Evolutionary conservation across 2,329 filamentous ascomycete species (phyloP).

Genomic region (Penicillium sp.): DNA sequence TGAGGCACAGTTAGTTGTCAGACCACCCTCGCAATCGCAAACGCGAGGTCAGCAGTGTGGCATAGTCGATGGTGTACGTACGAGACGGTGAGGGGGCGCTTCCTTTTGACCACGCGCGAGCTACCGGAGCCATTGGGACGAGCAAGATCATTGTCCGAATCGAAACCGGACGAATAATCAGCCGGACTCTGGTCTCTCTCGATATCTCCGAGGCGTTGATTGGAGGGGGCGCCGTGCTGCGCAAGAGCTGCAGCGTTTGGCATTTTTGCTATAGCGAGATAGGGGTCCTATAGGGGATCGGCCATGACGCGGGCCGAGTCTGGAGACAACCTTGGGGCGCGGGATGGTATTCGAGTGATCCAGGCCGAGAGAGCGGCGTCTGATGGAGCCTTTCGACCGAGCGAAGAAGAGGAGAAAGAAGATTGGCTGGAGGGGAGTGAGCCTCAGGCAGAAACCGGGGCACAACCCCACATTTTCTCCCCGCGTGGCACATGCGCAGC

Average conservation of each 20-base stretch:
- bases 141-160: constrained; percentile 32
- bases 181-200: constrained; percentile 32
- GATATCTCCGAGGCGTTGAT: constrained; percentile 19
- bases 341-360: background rate
- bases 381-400: constrained; percentile 12
- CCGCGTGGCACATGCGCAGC: constrained; percentile 1
- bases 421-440: background rate
- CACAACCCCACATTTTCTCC: constrained; percentile 22
- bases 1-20: constrained; percentile 18
- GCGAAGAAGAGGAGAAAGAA: constrained; percentile 10
- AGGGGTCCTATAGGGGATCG: constrained; percentile 18
- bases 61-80: constrained; percentile 22
- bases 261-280: constrained; percentile 34
- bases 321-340: background rate
- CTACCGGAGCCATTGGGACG: constrained; percentile 27
- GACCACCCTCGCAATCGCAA: background rate
- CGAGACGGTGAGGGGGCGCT: constrained; percentile 39
- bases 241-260: constrained; percentile 28
- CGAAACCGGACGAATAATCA: constrained; percentile 34
- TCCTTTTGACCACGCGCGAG: constrained; percentile 33
- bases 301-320: constrained; percentile 13
- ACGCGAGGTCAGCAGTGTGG: background rate
- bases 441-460: constrained; percentile 24
- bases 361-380: constrained; percentile 7
- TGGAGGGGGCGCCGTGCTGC: constrained; percentile 22